Base-by-base conservation (phyloP, 2,329 filamentous ascomycete species). In the Aspergillus fijiensis region DNA sequence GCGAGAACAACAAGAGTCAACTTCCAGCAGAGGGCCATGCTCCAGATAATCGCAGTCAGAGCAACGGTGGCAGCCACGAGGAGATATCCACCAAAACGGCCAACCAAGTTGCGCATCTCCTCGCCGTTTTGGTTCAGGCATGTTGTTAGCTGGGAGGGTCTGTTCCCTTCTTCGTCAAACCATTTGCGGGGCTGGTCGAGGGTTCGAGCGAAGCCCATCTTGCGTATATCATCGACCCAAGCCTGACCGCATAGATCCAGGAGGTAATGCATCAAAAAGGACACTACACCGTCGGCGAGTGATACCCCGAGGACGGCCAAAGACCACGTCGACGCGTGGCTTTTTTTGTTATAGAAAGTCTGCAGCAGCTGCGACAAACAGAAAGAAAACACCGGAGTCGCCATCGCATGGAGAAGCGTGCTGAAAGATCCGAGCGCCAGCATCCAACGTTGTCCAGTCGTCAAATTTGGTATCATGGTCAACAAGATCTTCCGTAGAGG, bases 71-170 rank as follows among this genome's bases (percentile, higher is more conserved):
- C 70, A 3, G 90, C 87, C 10, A 89, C 85, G 14, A 93, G 80
- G 0, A 89, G 74, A 56, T 89, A 85, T 1, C 89, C 89, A 0
- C 88, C 82, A 69, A 96, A 96, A 1, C 89, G 85, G 2, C 90
- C 89, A 0, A 96, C 82, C 0, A 98, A 79, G 66, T 91, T 92
- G 9, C 90, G 85, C 85, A 95, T 93, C 71, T 96, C 92, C 72
- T 98, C 92, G 0, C 89, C 90, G 67, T 91, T 90, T 16, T 89
- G 85, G 68, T 96, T 91, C 0, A 98, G 82, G 49, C 84, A 89
- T 61, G 91, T 87, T 0, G 83, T 86, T 48, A 98, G 81, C 2
- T 82, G 81, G 0, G 81, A 80, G 0, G 89, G 79, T 0, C 83
- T 85, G 72, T 95, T 90, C 35, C 81, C 80, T 2, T 88, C 81